Evolutionary conservation across 129 eudicot species (phyloP), one percentile per base, ranked within the genome.

Genomic region (Dittrichia graveolens): DNA sequence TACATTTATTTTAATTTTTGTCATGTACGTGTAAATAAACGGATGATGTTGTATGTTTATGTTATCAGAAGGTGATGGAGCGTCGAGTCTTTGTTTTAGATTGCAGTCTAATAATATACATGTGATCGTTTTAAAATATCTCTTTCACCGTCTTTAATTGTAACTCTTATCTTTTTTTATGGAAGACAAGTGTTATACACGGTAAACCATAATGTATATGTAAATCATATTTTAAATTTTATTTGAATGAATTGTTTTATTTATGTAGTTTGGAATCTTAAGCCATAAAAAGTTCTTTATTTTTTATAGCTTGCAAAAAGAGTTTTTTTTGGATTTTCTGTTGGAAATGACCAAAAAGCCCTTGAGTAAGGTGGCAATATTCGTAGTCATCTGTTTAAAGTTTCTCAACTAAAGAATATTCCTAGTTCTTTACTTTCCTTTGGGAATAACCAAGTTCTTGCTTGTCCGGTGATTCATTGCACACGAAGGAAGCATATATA

Each of bases 341-440:
- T 61, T 14, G 11, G 7, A 49, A 78, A 34, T 50, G 34, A 15
- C 67, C 55, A 61, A 43, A 62, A 78, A 64, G 49, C 44, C 72
- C 15, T 63, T 65, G 82, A 78, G 82, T 78, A 71, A 64, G 38
- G 15, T 35, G 65, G 82, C 42, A 71, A 65, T 62, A 78, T 78
- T 71, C 73, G 31, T 71, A 71, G 37, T 63, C 77, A 39, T 72
- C 37, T 5, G 57, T 24, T 24, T 24, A 24, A 24, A 24, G 31
- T 24, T 24, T 42, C 72, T 78, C 77, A 78, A 71, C 73, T 71
- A 78, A 78, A 71, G 77, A 66, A 78, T 78, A 71, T 71, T 12
- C 19, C 11, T 34, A 62, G 73, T 78, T 78, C 82, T 78, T 78
- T 52, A 37, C 82, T 78, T 78, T 50, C 35, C 38, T 42, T 61